Percentiles rank a stretch among this genome's conserved stretches.
Evolutionary conservation across 257 asterid genomes (phyloP).

Genomic region (Sherardia arvensis): DNA sequence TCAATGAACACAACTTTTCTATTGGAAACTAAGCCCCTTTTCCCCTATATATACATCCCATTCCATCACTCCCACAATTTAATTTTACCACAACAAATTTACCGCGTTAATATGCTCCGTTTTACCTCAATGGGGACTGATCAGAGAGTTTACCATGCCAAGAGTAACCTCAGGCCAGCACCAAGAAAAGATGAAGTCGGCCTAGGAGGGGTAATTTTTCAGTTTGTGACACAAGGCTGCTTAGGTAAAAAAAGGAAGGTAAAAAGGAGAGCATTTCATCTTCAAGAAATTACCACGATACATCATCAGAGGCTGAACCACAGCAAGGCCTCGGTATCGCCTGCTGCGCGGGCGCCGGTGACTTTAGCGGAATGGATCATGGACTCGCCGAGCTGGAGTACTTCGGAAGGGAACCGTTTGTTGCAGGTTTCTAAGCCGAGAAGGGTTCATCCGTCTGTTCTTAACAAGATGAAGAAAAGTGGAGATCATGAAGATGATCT

Average conservation of each 20-base stretch:
- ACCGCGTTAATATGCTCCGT: background rate
- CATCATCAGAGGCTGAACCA: background rate
- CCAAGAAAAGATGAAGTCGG: constrained; percentile 8
- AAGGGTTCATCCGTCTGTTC: constrained; percentile 34
- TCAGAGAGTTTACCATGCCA: background rate
- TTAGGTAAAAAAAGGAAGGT: constrained; percentile 11
- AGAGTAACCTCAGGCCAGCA: constrained; percentile 6
- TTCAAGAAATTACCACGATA: constrained; percentile 1
- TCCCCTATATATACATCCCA: constrained; percentile 5
- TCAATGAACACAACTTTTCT: background rate
- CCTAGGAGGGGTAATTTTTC: constrained; percentile 14
- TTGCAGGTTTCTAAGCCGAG: constrained; percentile 13
- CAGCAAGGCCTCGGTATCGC: background rate
- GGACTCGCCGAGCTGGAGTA: constrained; percentile 28
- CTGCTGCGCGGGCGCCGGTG: background rate
- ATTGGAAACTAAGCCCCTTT: constrained; percentile 5
- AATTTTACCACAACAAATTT: too few relatives aligned
- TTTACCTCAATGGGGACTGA: constrained; percentile 22
- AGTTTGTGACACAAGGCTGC: constrained; percentile 25
- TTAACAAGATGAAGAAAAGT: constrained; percentile 11
- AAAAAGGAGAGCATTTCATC: constrained; percentile 5
- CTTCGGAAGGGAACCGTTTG: constrained; percentile 1
- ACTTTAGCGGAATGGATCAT: constrained; percentile 43
- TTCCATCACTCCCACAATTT: background rate
- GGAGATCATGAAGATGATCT: constrained; percentile 3